Conservation (phyloP, 306 rosid species). For the Fragaria ananassa region DNA sequence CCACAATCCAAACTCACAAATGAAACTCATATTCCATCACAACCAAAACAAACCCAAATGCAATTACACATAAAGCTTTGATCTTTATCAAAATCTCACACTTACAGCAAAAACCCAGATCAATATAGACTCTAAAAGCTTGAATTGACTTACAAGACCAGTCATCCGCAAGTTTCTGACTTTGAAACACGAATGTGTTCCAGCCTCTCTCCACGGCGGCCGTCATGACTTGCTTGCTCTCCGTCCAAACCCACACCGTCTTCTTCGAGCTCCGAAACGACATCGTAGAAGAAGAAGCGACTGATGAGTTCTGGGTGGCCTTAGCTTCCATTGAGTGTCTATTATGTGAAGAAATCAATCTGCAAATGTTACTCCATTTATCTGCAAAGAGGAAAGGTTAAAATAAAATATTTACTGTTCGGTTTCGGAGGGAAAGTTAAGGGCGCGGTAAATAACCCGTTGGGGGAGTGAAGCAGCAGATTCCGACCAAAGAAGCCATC, state of each 20-base stretch:
- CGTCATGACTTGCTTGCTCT: slow-evolving; percentile 64
- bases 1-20: slow-evolving; percentile 21
- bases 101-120: not conserved
- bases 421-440: not conserved
- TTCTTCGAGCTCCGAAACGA: slow-evolving; percentile 51
- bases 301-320: slow-evolving; percentile 15
- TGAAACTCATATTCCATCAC: slow-evolving; percentile 11
- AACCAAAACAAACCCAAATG: not conserved
- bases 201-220: slow-evolving; percentile 94
- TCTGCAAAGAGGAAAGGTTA: slow-evolving; percentile 21
- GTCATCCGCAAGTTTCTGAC: slow-evolving; percentile 56
- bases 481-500: slow-evolving; percentile 20
- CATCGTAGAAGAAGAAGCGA: slow-evolving; percentile 28
- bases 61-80: not conserved
- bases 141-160: slow-evolving; percentile 66
- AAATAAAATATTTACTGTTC: not conserved
- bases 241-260: slow-evolving; percentile 85
- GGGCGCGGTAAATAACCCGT: not conserved
- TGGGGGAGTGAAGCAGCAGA: slow-evolving; percentile 15
- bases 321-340: slow-evolving; percentile 5
- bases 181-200: slow-evolving; percentile 63
- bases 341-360: slow-evolving; percentile 21
- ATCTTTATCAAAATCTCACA: not conserved
- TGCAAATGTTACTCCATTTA: slow-evolving; percentile 24
- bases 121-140: not conserved